Conservation (phyloP, 2,329 filamentous ascomycete genomes). For the Raffaelea ambrosiae region DNA sequence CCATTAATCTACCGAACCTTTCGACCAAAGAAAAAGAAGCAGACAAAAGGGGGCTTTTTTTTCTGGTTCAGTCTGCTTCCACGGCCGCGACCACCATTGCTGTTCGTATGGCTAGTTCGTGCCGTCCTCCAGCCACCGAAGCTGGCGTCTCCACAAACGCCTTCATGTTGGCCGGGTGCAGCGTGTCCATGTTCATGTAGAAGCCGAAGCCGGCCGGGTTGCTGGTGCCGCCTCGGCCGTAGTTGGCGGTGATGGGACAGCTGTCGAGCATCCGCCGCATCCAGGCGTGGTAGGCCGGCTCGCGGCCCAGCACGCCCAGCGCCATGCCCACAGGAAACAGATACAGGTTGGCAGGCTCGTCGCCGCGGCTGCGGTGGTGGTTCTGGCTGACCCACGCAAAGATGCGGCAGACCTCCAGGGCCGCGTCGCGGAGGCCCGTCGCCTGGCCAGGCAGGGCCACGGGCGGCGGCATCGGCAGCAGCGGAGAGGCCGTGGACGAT, state of each 20-base stretch:
- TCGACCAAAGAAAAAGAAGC: too few relatives aligned
- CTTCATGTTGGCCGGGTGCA: neutral
- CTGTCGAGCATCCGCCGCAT: neutral
- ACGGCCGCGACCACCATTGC: too few relatives aligned
- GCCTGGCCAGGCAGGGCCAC: neutral
- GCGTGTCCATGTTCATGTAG: neutral
- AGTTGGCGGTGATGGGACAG: neutral
- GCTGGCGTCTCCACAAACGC: too few relatives aligned
- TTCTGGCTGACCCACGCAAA: neutral
- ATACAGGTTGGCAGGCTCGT: neutral
- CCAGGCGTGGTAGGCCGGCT: neutral
- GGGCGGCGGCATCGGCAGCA: neutral
- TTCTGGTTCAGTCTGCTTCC: too few relatives aligned
- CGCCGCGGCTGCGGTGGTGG: neutral
- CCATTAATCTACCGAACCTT: neutral
- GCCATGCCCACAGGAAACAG: slow-evolving; percentile 2
- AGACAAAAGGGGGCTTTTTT: too few relatives aligned
- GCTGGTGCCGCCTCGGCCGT: neutral
- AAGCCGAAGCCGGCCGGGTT: neutral
- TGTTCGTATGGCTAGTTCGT: too few relatives aligned
- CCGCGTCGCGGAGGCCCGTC: neutral
- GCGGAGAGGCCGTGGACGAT: neutral
- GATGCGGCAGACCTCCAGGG: slow-evolving; percentile 1
- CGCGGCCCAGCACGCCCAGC: neutral
- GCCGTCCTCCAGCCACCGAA: too few relatives aligned